Evolutionary conservation across 441 rosid species (phyloP), one percentile per base, ranked within the genome.

Genomic region (Erysimum pusillum): DNA sequence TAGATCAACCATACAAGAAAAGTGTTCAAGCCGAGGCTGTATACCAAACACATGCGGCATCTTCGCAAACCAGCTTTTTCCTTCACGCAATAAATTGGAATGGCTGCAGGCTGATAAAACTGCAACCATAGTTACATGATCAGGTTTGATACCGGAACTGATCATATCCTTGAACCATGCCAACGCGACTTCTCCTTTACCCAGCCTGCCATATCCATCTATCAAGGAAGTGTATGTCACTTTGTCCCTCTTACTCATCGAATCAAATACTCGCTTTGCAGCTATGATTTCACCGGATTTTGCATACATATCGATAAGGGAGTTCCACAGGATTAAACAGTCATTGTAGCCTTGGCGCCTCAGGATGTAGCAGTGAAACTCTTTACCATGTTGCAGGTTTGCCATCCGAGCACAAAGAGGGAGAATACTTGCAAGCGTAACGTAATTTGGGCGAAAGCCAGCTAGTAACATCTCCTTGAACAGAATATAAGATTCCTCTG

Each of bases 31-130:
- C 44, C 71, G 64, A 14, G 92, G 98, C 52, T 25, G 54, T 73
- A 89, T 72, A 63, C 83, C 85, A 76, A 79, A 87, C 20, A 71
- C 41, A 60, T 15, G 51, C 41, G 28, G 68, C 88, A 91, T 93
- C 79, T 69, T 81, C 71, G 77, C 75, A 64, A 93, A 91, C 82
- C 81, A 67, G 75, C 15, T 66, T 59, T 83, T 79, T 52, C 97
- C 95, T 80, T 88, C 79, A 35, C 57, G 13, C 56, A 87, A 83
- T 52, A 93, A 78, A 44, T 85, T 86, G 7, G 90, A 90, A 78
- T 91, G 98, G 61, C 95, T 91, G 67, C 98, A 91, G 48, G 97
- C 98, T 70, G 97, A 83, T 73, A 89, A 85, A 78, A 88, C 87
- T 48, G 97, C 91, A 73, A 90, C 87, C 89, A 93, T 85, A 9